phyloP scores from a whole-genome alignment of 495 filamentous ascomycete genomes.

The Bryoglossum gracile region DNA sequence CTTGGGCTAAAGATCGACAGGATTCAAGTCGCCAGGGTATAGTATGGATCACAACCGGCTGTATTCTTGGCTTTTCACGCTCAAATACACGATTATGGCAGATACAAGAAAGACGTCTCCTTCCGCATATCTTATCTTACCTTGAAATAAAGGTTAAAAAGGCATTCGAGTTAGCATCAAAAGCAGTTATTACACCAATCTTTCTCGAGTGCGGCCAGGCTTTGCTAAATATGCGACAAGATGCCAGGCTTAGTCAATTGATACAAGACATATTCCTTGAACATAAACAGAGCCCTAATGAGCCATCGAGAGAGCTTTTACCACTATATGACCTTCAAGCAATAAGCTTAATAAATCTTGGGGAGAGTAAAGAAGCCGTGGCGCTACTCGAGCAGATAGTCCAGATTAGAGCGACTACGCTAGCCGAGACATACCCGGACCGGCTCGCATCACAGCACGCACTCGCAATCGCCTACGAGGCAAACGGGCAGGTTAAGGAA shows the following conservation, averaged over 20 bases:
- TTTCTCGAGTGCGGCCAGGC: constrained; percentile 19
- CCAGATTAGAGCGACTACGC: no score
- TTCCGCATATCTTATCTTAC: constrained; percentile 22
- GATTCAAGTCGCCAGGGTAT: background rate
- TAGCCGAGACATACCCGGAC: no score
- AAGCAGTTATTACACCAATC: constrained; percentile 11
- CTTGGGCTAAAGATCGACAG: constrained; percentile 16
- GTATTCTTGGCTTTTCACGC: constrained; percentile 15
- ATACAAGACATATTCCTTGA: constrained; percentile 9
- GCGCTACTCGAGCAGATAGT: no score
- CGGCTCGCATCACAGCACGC: no score
- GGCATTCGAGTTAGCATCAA: constrained; percentile 2
- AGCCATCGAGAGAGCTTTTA: constrained; percentile 3
- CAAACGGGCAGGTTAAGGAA: no score
- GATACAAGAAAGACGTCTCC: constrained; percentile 12
- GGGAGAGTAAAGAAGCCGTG: constrained; percentile 7
- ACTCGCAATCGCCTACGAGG: no score
- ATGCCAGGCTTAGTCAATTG: constrained; percentile 11
- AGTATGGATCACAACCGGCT: constrained; percentile 13
- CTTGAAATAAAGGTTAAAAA: constrained; percentile 9
- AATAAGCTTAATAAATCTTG: constrained; percentile 8
- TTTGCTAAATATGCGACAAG: constrained; percentile 15
- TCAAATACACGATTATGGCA: constrained; percentile 2
- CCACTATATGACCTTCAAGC: constrained; percentile 6
- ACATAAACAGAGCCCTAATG: background rate